A percentile compares a stretch with the other conserved stretches of the same genome.
These are phyloP conservation scores for Mycoemilia scoparia DNA, from an alignment of 192 early-diverging fungal genomes.

Conservation along the genomic window DNA sequence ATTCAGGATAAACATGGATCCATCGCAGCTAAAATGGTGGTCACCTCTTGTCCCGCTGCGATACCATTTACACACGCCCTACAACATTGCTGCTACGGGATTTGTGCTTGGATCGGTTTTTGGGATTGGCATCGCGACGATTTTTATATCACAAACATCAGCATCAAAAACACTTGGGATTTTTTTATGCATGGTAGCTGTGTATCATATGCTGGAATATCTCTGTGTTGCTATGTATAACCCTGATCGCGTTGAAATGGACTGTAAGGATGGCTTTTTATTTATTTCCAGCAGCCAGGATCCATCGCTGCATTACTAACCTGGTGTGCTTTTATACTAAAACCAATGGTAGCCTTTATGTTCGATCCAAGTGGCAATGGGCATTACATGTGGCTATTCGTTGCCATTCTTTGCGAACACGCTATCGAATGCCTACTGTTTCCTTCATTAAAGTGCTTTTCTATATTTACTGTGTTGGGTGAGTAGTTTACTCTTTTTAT, in stretches of 20 bases:
- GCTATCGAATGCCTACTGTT: constrained; percentile 40
- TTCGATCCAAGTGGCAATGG: constrained; percentile 12
- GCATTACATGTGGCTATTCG: constrained; percentile 7
- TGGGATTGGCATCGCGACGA: constrained; percentile 31
- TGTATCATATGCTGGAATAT: constrained; percentile 82
- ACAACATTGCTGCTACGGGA: constrained; percentile 64
- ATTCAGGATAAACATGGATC: constrained; percentile 1
- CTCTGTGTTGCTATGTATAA: constrained; percentile 68
- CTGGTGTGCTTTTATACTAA: neutral
- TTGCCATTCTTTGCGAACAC: constrained; percentile 12
- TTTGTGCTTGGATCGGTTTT: constrained; percentile 45
- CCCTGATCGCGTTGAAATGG: constrained; percentile 40
- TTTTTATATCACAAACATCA: constrained; percentile 9
- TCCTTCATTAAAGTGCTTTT: constrained; percentile 26
- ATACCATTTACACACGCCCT: constrained; percentile 47
- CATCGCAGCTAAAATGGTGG: constrained; percentile 23
- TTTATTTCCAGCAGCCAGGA: neutral
- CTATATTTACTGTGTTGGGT: no score
- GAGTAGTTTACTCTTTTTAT: neutral
- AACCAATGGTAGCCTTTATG: constrained; percentile 7
- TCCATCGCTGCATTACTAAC: neutral
- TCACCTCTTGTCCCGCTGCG: constrained; percentile 32
- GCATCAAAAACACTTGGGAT: constrained; percentile 37
- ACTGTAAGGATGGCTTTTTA: constrained; percentile 34
- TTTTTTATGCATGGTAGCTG: constrained; percentile 40